Evolutionary conservation across 148 eudicot species (phyloP), one percentile per base, ranked within the genome.

Genomic region (Polygonum maritimum): DNA sequence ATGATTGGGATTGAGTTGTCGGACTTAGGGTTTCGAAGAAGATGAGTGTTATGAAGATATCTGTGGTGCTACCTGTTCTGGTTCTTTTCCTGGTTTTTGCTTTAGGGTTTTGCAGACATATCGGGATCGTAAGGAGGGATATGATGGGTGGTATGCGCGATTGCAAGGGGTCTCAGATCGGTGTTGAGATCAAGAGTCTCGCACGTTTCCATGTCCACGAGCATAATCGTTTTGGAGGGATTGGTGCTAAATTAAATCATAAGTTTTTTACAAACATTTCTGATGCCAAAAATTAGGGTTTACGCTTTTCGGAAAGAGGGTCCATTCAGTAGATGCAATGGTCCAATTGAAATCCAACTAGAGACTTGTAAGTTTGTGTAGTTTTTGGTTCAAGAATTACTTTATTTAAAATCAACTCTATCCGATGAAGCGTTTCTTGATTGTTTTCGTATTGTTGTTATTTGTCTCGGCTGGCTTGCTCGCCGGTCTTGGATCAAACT

Each of bases 381-480:
- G n/a, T n/a, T n/a, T n/a, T n/a, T n/a, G n/a, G n/a, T n/a, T n/a
- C n/a, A n/a, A n/a, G n/a, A n/a, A n/a, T n/a, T n/a, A n/a, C n/a
- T n/a, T n/a, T n/a, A n/a, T n/a, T n/a, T n/a, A n/a, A n/a, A n/a
- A n/a, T n/a, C n/a, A n/a, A n/a, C n/a, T n/a, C n/a, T n/a, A n/a
- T n/a, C n/a, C n/a, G n/a, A n/a, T n/a, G n/a, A n/a, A n/a, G n/a
- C n/a, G n/a, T n/a, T n/a, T n/a, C n/a, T n/a, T n/a, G n/a, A n/a
- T n/a, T n/a, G n/a, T n/a, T n/a, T n/a, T n/a, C n/a, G n/a, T n/a
- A n/a, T n/a, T n/a, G n/a, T n/a, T n/a, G n/a, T n/a, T n/a, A n/a
- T n/a, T n/a, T n/a, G 90, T 90, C 63, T 89, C 98, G 9, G 98
- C 96, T 57, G 98, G 90, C 0, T 88, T 93, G 65, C 84, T 93